Evolutionary conservation across 345 rosid genomes (phyloP).

Genomic region (Laguncularia racemosa): DNA sequence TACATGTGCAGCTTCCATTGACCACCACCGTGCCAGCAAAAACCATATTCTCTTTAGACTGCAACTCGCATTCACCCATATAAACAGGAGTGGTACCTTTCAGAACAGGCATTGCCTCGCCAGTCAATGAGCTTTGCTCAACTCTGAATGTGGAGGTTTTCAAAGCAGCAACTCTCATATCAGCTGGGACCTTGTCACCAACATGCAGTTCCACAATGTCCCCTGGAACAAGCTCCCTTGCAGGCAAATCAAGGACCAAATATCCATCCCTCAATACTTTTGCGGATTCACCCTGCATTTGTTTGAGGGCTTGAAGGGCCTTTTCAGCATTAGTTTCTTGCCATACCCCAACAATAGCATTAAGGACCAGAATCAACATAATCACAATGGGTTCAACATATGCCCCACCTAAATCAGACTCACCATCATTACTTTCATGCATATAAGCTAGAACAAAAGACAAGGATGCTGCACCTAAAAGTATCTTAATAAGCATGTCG

Average conservation of each 20-base stretch:
- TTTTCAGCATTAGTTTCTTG: slow-evolving; percentile 92
- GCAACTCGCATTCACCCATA: slow-evolving; percentile 64
- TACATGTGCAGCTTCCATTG: slow-evolving; percentile 69
- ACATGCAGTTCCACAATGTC: slow-evolving; percentile 77
- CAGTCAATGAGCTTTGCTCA: slow-evolving; percentile 89
- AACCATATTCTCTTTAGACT: slow-evolving; percentile 84
- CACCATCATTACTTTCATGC: slow-evolving; percentile 41
- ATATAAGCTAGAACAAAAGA: slow-evolving; percentile 75
- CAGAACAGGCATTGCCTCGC: slow-evolving; percentile 91
- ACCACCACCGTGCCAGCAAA: slow-evolving; percentile 82
- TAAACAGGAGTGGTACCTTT: slow-evolving; percentile 48
- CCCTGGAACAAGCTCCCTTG: slow-evolving; percentile 82
- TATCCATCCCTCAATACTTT: slow-evolving; percentile 70
- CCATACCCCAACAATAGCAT: slow-evolving; percentile 92
- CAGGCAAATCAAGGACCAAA: slow-evolving; percentile 62
- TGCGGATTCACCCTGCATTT: slow-evolving; percentile 80
- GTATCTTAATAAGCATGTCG: slow-evolving; percentile 85
- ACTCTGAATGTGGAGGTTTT: slow-evolving; percentile 75
- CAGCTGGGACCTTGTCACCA: slow-evolving; percentile 92
- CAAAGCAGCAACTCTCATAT: slow-evolving; percentile 62
- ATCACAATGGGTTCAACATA: slow-evolving; percentile 91
- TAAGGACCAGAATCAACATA: slow-evolving; percentile 60
- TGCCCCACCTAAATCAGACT: slow-evolving; percentile 48
- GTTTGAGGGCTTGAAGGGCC: slow-evolving; percentile 91
- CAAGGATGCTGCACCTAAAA: slow-evolving; percentile 75